A percentile compares a stretch with the other conserved stretches of the same genome.
Conservation (phyloP, 176 grass and related monocot species). For the Oryza nivara region DNA sequence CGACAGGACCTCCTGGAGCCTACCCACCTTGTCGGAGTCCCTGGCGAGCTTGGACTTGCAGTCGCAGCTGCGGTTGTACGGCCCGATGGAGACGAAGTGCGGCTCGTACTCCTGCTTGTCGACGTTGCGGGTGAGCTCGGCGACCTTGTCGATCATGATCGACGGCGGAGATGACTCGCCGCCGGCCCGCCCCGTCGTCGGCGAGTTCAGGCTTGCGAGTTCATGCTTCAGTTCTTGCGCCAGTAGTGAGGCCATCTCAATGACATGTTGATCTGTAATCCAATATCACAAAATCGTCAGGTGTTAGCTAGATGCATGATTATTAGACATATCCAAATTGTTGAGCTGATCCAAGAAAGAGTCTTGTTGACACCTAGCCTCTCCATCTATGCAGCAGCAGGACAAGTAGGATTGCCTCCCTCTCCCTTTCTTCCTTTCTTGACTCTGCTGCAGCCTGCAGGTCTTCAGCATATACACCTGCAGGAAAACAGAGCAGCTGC, state of each 20-base stretch:
- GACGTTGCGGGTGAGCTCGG: background rate
- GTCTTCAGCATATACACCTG: too few relatives aligned
- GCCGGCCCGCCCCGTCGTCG: background rate
- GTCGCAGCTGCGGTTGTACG: background rate
- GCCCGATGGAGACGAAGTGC: background rate
- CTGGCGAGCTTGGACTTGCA: background rate
- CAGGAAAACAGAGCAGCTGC: too few relatives aligned
- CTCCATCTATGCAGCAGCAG: background rate
- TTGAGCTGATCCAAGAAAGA: background rate
- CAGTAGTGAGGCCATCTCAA: background rate
- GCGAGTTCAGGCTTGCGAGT: background rate
- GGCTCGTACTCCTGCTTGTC: background rate
- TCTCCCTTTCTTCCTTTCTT: too few relatives aligned
- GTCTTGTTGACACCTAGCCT: background rate
- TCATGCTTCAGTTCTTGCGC: background rate
- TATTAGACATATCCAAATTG: background rate
- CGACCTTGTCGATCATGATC: background rate
- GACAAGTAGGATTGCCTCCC: background rate
- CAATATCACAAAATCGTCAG: too few relatives aligned
- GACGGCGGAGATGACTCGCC: background rate
- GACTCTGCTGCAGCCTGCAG: too few relatives aligned
- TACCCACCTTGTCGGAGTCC: background rate
- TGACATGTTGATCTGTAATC: background rate
- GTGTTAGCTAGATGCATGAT: too few relatives aligned
- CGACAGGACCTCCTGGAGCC: accelerated